Conservation (phyloP, 805 yeast genomes). For the Lipomyces mesembrius region DNA sequence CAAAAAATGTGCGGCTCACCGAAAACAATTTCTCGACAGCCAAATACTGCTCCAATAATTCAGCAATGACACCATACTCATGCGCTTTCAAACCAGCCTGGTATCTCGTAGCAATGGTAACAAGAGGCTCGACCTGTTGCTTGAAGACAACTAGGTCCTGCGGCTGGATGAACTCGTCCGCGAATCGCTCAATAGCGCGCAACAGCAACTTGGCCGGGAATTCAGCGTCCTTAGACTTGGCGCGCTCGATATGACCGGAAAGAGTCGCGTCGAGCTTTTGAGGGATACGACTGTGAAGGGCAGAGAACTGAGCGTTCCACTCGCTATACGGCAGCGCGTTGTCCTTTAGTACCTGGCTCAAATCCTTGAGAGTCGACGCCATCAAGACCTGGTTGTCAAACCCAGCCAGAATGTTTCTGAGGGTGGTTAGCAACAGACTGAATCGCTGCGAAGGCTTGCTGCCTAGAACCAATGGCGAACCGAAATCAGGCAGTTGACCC, state of each 20-base stretch:
- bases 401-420: conserved; percentile 83
- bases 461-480: conserved; percentile 82
- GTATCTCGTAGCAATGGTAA: conserved; percentile 70
- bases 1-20: conserved; percentile 17
- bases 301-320: conserved; percentile 85
- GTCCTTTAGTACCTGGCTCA: conserved; percentile 74
- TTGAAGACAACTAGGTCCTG: conserved; percentile 52
- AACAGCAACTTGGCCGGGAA: conserved; percentile 91
- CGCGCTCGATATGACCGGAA: conserved; percentile 66
- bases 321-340: conserved; percentile 89
- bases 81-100: conserved; percentile 78
- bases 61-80: conserved; percentile 75
- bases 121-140: conserved; percentile 72
- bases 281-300: conserved; percentile 90
- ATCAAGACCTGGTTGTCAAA: conserved; percentile 94
- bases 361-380: conserved; percentile 76
- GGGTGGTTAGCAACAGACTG: conserved; percentile 59
- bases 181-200: conserved; percentile 71
- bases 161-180: conserved; percentile 56
- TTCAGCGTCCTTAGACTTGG: conserved; percentile 67
- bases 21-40: conserved; percentile 77
- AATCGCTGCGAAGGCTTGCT: conserved; percentile 81
- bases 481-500: conserved; percentile 88
- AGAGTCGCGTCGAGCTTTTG: conserved; percentile 71
- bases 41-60: conserved; percentile 71